These are phyloP conservation scores for Boletus rufocinnamomeus DNA, from an alignment of 768 basidiomycete genomes.

Conservation along the genomic window DNA sequence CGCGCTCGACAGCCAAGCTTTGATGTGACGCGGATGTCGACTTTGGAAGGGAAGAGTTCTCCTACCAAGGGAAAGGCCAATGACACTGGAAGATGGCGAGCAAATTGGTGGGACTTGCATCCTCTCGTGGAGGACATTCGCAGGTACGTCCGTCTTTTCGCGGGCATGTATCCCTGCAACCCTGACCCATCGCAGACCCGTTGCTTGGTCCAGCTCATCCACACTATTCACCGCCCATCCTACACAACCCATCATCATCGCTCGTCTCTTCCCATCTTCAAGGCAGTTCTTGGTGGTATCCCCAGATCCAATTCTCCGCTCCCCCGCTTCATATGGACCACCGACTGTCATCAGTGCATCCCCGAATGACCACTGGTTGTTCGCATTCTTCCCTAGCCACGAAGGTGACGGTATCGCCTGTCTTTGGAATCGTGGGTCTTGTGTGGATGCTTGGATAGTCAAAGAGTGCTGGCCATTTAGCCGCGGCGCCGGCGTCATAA, in stretches of 20 bases:
- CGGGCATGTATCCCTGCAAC: neutral
- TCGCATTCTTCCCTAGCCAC: conserved; percentile 71
- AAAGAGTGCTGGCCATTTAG: conserved; percentile 57
- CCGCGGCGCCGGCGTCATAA: conserved; percentile 56
- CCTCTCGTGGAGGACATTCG: conserved; percentile 58
- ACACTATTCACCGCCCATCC: conserved; percentile 71
- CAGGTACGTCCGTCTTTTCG: conserved; percentile 41
- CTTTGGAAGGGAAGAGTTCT: conserved; percentile 31
- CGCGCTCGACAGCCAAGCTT: neutral
- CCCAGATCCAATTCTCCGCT: conserved; percentile 49
- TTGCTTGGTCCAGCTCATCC: conserved; percentile 71
- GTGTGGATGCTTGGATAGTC: conserved; percentile 63
- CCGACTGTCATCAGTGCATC: conserved; percentile 63
- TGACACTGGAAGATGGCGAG: conserved; percentile 55
- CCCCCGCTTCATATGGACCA: conserved; percentile 55
- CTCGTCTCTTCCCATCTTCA: conserved; percentile 68
- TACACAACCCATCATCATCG: conserved; percentile 57
- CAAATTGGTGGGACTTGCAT: conserved; percentile 76
- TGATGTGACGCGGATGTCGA: conserved; percentile 21
- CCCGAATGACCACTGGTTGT: conserved; percentile 62
- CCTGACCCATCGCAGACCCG: conserved; percentile 47
- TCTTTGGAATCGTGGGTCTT: conserved; percentile 60
- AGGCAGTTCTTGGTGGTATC: conserved; percentile 62
- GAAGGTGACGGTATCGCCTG: conserved; percentile 61
- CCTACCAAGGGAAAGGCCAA: conserved; percentile 57